phyloP scores from a whole-genome alignment of 306 rosid genomes.

The Rubus parviflorus region DNA sequence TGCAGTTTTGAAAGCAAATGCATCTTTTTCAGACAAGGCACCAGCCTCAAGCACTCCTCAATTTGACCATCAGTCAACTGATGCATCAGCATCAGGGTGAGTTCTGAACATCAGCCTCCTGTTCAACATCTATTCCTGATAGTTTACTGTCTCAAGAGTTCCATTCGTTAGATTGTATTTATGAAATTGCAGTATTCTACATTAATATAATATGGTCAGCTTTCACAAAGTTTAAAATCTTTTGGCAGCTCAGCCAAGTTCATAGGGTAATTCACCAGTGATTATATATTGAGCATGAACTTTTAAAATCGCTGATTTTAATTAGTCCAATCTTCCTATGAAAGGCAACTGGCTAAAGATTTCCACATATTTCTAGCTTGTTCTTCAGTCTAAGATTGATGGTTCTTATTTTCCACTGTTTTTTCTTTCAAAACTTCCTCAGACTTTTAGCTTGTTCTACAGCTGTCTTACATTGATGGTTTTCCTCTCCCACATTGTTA shows the following conservation, averaged over 20 bases:
- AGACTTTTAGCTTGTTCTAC: background rate
- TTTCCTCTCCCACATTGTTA: background rate
- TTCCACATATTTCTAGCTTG: background rate
- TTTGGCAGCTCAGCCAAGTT: slow-evolving; percentile 2
- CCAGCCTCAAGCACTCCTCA: slow-evolving; percentile 59
- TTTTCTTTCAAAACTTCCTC: background rate
- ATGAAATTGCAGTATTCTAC: slow-evolving; percentile 1
- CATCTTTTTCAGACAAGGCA: slow-evolving; percentile 66
- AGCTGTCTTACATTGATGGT: background rate
- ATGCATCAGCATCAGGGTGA: slow-evolving; percentile 76
- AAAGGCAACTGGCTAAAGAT: background rate
- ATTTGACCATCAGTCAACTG: slow-evolving; percentile 68
- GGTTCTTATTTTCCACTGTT: background rate
- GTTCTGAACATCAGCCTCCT: slow-evolving; percentile 35
- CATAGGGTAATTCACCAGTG: background rate
- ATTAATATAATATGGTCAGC: background rate
- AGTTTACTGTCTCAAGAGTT: background rate
- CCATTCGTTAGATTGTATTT: background rate
- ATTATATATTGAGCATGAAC: slow-evolving; percentile 8
- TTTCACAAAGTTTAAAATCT: background rate
- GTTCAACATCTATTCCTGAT: slow-evolving; percentile 3
- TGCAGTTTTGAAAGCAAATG: slow-evolving; percentile 78
- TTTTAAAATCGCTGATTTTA: background rate
- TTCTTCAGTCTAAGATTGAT: background rate
- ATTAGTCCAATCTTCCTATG: background rate